Evolutionary conservation across 176 grass and related monocot species (phyloP).

Genomic region (Urochloa ruziziensis): DNA sequence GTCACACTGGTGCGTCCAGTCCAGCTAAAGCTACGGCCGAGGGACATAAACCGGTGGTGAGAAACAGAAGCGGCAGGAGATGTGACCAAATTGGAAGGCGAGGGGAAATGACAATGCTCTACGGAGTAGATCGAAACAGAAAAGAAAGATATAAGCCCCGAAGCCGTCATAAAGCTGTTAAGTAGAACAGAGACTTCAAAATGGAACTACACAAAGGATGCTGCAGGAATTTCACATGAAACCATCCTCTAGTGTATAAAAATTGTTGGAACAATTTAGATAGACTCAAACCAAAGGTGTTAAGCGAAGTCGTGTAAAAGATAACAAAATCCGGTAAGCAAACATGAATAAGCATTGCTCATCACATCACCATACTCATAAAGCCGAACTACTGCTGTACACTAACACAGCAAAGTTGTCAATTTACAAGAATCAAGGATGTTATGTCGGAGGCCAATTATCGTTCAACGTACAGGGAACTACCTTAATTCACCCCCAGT

Average conservation of each 20-base stretch:
- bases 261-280: background rate
- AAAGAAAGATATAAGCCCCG: too few species aligned
- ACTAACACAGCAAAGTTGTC: background rate
- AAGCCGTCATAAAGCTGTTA: background rate
- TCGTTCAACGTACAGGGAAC: background rate
- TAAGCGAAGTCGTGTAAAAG: too few species aligned
- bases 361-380: conserved; percentile 14
- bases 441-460: background rate
- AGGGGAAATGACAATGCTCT: too few species aligned
- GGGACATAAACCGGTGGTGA: too few species aligned
- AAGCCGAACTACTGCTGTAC: background rate
- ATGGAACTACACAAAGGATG: background rate
- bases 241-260: background rate
- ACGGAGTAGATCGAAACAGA: too few species aligned
- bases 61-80: too few species aligned
- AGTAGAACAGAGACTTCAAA: background rate
- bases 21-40: too few species aligned
- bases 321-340: background rate
- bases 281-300: background rate
- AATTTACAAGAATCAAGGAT: background rate
- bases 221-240: background rate
- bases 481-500: background rate
- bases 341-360: background rate
- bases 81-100: too few species aligned
- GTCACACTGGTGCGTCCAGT: too few species aligned